Percentiles rank a stretch among this genome's conserved stretches.
phyloP scores from a whole-genome alignment of 1,284 basidiomycete species.

The Cutaneotrichosporon cavernicola region DNA sequence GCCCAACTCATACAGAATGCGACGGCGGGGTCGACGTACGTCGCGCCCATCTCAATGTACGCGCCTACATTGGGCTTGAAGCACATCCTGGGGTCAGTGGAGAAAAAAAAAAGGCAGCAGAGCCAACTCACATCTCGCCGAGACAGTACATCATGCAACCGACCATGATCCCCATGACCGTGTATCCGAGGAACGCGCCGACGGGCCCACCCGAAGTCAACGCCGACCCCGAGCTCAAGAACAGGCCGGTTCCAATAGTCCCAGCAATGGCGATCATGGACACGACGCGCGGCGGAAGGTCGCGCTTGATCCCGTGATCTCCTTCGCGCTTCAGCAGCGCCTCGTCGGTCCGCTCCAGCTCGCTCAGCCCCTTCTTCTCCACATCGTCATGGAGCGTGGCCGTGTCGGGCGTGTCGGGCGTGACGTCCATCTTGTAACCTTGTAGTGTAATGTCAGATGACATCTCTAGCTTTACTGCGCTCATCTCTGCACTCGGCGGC shows the following conservation, averaged over 20 bases:
- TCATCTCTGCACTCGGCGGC: no score
- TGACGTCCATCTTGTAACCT: no score
- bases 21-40: constrained; percentile 60
- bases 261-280: constrained; percentile 35
- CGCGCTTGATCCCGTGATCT: constrained; percentile 5
- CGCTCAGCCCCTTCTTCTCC: background rate
- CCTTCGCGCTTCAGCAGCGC: constrained; percentile 1
- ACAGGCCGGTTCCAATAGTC: constrained; percentile 56
- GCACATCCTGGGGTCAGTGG: constrained; percentile 13
- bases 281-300: constrained; percentile 12
- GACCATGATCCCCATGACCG: constrained; percentile 28
- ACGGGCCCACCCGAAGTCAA: constrained; percentile 51
- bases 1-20: constrained; percentile 58
- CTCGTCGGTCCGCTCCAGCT: background rate
- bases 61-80: constrained; percentile 29
- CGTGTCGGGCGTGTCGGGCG: background rate
- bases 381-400: background rate
- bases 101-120: no score
- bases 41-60: constrained; percentile 27
- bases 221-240: constrained; percentile 43
- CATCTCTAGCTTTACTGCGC: no score
- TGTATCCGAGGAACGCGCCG: constrained; percentile 42
- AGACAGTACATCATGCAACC: constrained; percentile 25
- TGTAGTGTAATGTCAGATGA: no score
- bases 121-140: constrained; percentile 19